phyloP scores from a whole-genome alignment of 2,329 filamentous ascomycete species.

The Cladosporium colombiae region DNA sequence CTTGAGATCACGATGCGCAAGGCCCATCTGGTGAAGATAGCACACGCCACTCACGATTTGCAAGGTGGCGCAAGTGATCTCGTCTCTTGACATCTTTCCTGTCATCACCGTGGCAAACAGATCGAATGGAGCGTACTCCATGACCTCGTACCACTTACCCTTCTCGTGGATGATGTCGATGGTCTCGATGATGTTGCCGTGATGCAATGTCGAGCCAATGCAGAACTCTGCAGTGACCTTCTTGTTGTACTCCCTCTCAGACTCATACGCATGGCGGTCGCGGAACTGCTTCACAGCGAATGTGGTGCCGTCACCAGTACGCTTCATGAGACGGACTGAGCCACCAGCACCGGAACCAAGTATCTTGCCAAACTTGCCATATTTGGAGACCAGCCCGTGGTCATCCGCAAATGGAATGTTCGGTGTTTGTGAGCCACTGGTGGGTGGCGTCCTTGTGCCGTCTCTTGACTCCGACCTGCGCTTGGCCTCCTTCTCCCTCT shows the following conservation, averaged over 20 bases:
- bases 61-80: slow-evolving; percentile 86
- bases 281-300: slow-evolving; percentile 98
- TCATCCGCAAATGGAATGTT: slow-evolving; percentile 88
- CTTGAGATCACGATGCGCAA: slow-evolving; percentile 94
- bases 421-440: slow-evolving; percentile 37
- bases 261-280: slow-evolving; percentile 87
- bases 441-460: slow-evolving; percentile 32
- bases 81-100: slow-evolving; percentile 89
- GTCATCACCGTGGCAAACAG: slow-evolving; percentile 99
- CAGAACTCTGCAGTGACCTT: slow-evolving; percentile 98
- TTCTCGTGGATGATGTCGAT: slow-evolving; percentile 95
- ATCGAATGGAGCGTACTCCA: slow-evolving; percentile 97
- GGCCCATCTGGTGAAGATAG: slow-evolving; percentile 90
- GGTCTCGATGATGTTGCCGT: slow-evolving; percentile 98
- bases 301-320: slow-evolving; percentile 85
- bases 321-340: slow-evolving; percentile 90
- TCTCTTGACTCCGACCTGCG: slow-evolving; percentile 28
- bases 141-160: slow-evolving; percentile 94
- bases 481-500: slow-evolving; percentile 36
- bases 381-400: slow-evolving; percentile 85
- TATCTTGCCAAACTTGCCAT: slow-evolving; percentile 93
- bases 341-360: slow-evolving; percentile 92
- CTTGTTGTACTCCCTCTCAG: slow-evolving; percentile 93
- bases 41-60: slow-evolving; percentile 94
- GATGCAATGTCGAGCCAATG: slow-evolving; percentile 92